Conservation (phyloP, 108 stramenopile genomes). For the Schizochytrium sp. region DNA sequence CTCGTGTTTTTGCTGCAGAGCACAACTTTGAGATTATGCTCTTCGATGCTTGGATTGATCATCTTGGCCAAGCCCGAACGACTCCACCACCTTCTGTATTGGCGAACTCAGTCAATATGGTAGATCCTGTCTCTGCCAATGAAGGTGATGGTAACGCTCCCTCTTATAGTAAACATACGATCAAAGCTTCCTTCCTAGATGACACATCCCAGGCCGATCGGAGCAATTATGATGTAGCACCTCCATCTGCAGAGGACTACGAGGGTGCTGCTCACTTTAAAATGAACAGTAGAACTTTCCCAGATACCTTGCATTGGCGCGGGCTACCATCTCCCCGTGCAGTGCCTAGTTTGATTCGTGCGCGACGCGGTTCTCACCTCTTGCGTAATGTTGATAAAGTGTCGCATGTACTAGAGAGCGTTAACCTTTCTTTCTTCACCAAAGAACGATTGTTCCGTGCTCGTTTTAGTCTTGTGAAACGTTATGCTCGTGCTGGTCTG, state of each 20-base stretch:
- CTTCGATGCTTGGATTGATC: conserved; percentile 55
- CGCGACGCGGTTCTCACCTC: conserved; percentile 53
- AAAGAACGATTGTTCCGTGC: conserved; percentile 43
- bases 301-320: neutral
- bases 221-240: conserved; percentile 4
- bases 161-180: neutral
- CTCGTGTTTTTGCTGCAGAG: conserved; percentile 52
- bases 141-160: neutral
- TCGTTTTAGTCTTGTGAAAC: conserved; percentile 40
- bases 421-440: conserved; percentile 30
- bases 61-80: neutral
- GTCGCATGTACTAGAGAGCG: conserved; percentile 48
- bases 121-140: neutral
- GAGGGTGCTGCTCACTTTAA: conserved; percentile 13
- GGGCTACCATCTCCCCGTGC: neutral
- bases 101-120: neutral
- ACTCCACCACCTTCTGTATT: neutral
- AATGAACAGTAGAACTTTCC: conserved; percentile 22
- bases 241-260: conserved; percentile 19
- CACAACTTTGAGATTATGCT: conserved; percentile 57
- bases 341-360: conserved; percentile 39
- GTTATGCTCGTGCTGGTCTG: conserved; percentile 20
- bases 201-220: conserved; percentile 54
- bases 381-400: conserved; percentile 39
- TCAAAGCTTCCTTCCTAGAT: conserved; percentile 49